A percentile compares a stretch with the other conserved stretches of the same genome.
These are phyloP conservation scores for Hydnomerulius pinastri DNA, from an alignment of 768 basidiomycete species.

Conservation along the genomic window DNA sequence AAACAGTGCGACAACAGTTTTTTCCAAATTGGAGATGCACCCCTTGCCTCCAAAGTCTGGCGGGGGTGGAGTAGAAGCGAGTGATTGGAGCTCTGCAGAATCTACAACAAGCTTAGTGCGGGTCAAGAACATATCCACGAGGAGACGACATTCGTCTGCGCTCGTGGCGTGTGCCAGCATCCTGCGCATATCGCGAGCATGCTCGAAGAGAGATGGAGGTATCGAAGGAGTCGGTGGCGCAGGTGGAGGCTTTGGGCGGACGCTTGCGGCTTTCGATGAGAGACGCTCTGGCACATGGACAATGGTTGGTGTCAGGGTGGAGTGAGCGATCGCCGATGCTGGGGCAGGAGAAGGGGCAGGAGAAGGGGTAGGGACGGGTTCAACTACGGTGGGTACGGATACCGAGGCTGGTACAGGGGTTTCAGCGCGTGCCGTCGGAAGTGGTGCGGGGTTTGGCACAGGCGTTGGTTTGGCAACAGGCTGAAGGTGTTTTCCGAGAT, in stretches of 20 bases:
- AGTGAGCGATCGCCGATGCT: too few relatives aligned
- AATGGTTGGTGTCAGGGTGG: background rate
- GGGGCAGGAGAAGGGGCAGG: too few relatives aligned
- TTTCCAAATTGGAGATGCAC: slow-evolving; percentile 40
- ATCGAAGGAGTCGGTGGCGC: slow-evolving; percentile 18
- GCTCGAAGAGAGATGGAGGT: slow-evolving; percentile 37
- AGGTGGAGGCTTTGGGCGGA: slow-evolving; percentile 13
- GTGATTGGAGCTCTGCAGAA: slow-evolving; percentile 28
- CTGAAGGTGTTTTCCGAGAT: slow-evolving; percentile 6
- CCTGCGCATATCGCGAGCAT: slow-evolving; percentile 67
- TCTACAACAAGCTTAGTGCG: slow-evolving; percentile 50
- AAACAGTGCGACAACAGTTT: slow-evolving; percentile 51
- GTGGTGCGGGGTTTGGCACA: slow-evolving; percentile 4
- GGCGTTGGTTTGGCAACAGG: slow-evolving; percentile 2
- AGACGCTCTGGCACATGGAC: slow-evolving; percentile 10
- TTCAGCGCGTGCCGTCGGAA: slow-evolving; percentile 4
- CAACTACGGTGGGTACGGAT: background rate
- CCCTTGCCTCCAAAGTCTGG: slow-evolving; percentile 27
- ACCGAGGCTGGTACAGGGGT: background rate
- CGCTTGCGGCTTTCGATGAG: slow-evolving; percentile 15
- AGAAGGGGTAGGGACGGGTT: background rate
- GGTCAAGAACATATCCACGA: slow-evolving; percentile 80
- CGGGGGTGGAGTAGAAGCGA: slow-evolving; percentile 37
- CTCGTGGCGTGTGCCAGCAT: slow-evolving; percentile 68
- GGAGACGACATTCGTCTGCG: slow-evolving; percentile 81